Base-by-base conservation (phyloP, 805 yeast species). In the Suhomyces sp. region DNA sequence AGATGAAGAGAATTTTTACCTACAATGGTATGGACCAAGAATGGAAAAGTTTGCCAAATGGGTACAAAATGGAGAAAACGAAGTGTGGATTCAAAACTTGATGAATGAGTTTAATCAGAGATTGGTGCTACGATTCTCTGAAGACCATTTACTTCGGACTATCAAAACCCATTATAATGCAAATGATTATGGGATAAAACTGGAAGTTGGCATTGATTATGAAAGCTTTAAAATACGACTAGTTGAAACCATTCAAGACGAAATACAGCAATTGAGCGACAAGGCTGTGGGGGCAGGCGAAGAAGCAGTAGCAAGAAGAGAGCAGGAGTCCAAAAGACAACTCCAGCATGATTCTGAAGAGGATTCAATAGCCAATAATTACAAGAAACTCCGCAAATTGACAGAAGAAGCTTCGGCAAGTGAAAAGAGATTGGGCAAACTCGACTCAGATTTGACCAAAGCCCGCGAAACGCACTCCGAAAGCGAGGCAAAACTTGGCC, bases 341-440 rank as follows among this genome's bases (percentile, higher is more conserved):
- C 50, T 61, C 3, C 57, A 61, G 15, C 65, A 64, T 36, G 80
- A 75, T 55, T 51, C 54, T 1, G 69, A 68, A 46, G 78, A 74
- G 48, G 69, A 66, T 6, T 50, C 50, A 9, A 71, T 75, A 0
- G 72, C 74, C 3, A 63, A 54, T 7, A 62, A 64, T 27, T 75
- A 71, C 58, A 56, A 62, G 15, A 65, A 68, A 46, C 58, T 74
- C 15, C 63, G 71, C 36, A 64, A 66, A 45, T 59, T 71, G 35
- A 75, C 72, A 54, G 78, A 73, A 23, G 72, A 66, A 29, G 75
- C 75, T 2, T 50, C 53, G 6, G 42, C 62, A 6, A 64, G 62
- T 8, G 80, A 75, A 47, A 65, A 66, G 51, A 72, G 67, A 54
- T 58, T 70, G 24, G 61, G 55, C 12, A 65, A 68, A 35, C 65